Evolutionary conservation across 2,329 filamentous ascomycete genomes (phyloP).

Genomic region (Stromatinia cepivora): DNA sequence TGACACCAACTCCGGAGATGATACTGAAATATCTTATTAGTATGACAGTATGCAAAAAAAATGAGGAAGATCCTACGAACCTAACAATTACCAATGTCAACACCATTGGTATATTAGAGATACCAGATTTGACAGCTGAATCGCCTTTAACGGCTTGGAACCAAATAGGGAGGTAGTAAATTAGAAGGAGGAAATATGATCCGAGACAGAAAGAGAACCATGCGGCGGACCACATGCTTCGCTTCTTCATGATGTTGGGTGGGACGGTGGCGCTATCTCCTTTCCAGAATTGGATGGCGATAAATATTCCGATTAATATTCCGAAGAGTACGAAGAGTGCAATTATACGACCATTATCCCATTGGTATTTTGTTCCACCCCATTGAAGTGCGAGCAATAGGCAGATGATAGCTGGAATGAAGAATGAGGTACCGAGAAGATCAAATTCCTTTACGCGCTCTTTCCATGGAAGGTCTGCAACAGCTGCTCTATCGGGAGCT

Average conservation of each 20-base stretch:
- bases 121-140: slow-evolving; percentile 47
- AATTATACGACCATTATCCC: slow-evolving; percentile 42
- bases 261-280: slow-evolving; percentile 46
- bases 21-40: neutral
- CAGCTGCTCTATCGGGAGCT: slow-evolving; percentile 27
- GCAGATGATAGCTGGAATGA: slow-evolving; percentile 43
- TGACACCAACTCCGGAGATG: slow-evolving; percentile 7
- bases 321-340: slow-evolving; percentile 41
- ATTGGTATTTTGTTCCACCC: slow-evolving; percentile 44
- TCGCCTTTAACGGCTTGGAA: slow-evolving; percentile 50
- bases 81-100: slow-evolving; percentile 39
- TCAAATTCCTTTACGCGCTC: slow-evolving; percentile 41
- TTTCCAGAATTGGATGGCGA: slow-evolving; percentile 43
- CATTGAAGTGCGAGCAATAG: slow-evolving; percentile 46
- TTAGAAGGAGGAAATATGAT: slow-evolving; percentile 43
- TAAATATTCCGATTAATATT: slow-evolving; percentile 38
- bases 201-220: slow-evolving; percentile 43
- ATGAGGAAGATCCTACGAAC: slow-evolving; percentile 24
- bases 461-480: slow-evolving; percentile 44
- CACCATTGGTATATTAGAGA: slow-evolving; percentile 43
- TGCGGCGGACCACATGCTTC: slow-evolving; percentile 42
- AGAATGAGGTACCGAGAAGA: slow-evolving; percentile 41
- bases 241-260: slow-evolving; percentile 43
- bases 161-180: slow-evolving; percentile 51
- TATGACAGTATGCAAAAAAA: slow-evolving; percentile 22